These are phyloP conservation scores for Trichosanthes cucumerina DNA, from an alignment of 306 rosid genomes.

Conservation along the genomic window DNA sequence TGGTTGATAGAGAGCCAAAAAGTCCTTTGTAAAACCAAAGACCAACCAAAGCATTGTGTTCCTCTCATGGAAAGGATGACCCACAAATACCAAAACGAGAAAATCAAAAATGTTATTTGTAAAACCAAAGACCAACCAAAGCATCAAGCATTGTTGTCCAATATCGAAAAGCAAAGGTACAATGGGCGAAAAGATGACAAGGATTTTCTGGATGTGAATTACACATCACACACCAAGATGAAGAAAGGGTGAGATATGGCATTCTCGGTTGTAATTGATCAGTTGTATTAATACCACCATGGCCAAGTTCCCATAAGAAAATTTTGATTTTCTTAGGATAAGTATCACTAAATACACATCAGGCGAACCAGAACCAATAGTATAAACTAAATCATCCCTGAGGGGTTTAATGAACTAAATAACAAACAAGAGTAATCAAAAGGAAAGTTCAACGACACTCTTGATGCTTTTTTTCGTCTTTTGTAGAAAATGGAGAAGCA, in stretches of 20 bases:
- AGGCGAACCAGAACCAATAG: no score
- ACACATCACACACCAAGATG: neutral
- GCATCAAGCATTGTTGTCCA: neutral
- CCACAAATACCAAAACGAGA: neutral
- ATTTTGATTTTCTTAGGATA: no score
- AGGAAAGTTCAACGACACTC: neutral
- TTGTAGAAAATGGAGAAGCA: neutral
- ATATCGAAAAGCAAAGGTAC: neutral
- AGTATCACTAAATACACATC: no score
- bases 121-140: neutral
- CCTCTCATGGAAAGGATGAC: neutral
- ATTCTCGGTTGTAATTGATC: no score
- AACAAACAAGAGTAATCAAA: neutral
- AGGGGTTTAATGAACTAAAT: neutral
- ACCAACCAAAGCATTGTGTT: no score
- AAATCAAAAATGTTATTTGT: neutral
- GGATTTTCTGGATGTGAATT: neutral
- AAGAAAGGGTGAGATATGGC: neutral
- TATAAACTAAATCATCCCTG: no score
- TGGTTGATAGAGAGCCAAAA: neutral
- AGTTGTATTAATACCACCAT: no score
- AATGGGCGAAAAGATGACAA: neutral
- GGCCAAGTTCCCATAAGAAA: no score
- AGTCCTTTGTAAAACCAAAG: no score
- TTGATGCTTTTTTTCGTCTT: neutral